Evolutionary conservation across 1,284 basidiomycete genomes (phyloP), one percentile per base, ranked within the genome.

Genomic region (Cutaneotrichosporon cavernicola): DNA sequence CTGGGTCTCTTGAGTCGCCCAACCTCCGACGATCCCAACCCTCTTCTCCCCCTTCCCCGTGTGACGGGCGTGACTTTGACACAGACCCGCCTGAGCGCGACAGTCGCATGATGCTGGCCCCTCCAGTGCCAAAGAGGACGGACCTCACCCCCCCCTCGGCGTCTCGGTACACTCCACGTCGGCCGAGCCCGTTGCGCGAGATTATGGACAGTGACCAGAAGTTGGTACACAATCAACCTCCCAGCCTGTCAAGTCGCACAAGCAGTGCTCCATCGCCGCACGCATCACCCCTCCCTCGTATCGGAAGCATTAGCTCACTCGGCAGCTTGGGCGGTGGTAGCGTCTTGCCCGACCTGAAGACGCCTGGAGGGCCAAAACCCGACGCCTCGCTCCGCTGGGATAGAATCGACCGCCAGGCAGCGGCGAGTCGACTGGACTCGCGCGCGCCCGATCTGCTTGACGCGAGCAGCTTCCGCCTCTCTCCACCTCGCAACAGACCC

Each of bases 381-480:
- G 55, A 56, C 38, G 55, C 38, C 11, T 56, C 55, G 16, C 10
- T 56, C 38, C 55, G 22, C 22, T 40, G 36, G 36, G 55, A 56
- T 16, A 56, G 55, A 56, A 26, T 56, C 21, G 55, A 56, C 38
- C 36, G 55, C 8, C 21, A 18, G 13, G 55, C 55, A 5, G 55
- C 55, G 2, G 55, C 36, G 9, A 43, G 38, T 38, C 32, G 55
- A 11, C 38, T 56, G 22, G 55, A 56, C 26, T 43, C 38, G 9
- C 38, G 55, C 50, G 50, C 13, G 11, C 58, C 62, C 14, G 50
- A 38, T 2, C 59, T 67, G 2, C 61, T 67, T 16, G 66, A 67
- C 59, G 55, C 63, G 11, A 61, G 49, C 34, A 58, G 57, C 52
- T 67, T 67, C 52, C 58, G 61, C 36, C 61, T 67, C 34, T 65